Base-by-base conservation (phyloP, 352 stramenopile genomes). In the Phytophthora idaei region DNA sequence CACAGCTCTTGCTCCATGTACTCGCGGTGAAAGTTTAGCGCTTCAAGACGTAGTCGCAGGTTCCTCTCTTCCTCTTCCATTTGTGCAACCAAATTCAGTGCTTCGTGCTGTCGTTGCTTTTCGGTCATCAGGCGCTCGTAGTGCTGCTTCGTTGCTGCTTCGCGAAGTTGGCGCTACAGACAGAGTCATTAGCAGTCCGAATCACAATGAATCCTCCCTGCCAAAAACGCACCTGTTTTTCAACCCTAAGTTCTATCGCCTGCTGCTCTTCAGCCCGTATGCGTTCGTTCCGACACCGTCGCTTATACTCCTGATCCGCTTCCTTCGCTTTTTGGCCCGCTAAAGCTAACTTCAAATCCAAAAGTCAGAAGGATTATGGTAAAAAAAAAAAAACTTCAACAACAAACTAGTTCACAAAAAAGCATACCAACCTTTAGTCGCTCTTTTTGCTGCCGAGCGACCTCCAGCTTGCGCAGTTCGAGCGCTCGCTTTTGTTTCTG, bases 21-120 rank as follows among this genome's bases (percentile, higher is more conserved):
- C 32, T 80, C 51, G 34, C 87, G 80, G 37, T 88, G 82, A n/a
- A 85, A 70, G 32, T 76, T 68, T 32, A 90, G 78, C 21, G 80
- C 80, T 52, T 90, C 74, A 25, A 90, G 49, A 25, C 82, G 76
- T 12, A 90, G 36, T 28, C 65, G 44, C 25, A 89, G 37, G 50
- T 83, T 85, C 34, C 71, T 78, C 64, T 90, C 82, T 56, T 90
- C 82, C 28, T 90, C 68, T 10, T 71, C 71, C 68, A 90, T 84
- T 44, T 75, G 69, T 15, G 81, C 48, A 8, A 90, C 61, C 44
- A 79, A 44, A 25, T 50, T 36, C 32, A 71, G 57, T 1, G 77
- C 80, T 29, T 85, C 59, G 21, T 77, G 64, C 32, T 89, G 76
- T 8, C 74, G 78, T 29, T 73, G 37, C 44, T 74, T 76, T 48